These are phyloP conservation scores for Protoeuglena noctilucae DNA, from an alignment of 139 green algal species.

Conservation along the genomic window DNA sequence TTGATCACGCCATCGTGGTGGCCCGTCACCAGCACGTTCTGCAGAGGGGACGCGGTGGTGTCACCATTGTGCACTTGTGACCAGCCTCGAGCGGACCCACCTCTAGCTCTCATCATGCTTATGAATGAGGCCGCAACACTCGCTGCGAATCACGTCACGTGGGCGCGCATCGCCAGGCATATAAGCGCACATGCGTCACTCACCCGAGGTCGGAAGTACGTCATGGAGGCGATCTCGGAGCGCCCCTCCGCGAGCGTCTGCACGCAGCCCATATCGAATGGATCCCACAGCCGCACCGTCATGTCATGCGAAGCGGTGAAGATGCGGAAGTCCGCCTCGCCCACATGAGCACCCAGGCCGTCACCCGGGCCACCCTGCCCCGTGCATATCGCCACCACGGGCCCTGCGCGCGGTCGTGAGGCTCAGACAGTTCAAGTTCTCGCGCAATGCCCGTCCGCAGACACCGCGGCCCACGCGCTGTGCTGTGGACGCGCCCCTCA, in stretches of 20 bases:
- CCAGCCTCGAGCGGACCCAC: not conserved
- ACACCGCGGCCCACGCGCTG: conserved; percentile 1
- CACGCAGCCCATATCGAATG: conserved; percentile 38
- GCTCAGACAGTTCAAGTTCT: not conserved
- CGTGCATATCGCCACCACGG: not conserved
- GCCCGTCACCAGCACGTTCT: conserved; percentile 16
- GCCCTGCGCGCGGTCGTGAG: not conserved
- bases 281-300: conserved; percentile 39
- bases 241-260: conserved; percentile 23
- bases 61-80: not conserved
- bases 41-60: not conserved
- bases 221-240: conserved; percentile 35
- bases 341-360: not conserved
- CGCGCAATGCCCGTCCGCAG: not conserved
- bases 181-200: conserved; percentile 23
- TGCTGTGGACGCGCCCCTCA: no score
- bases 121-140: not conserved
- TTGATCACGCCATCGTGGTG: conserved; percentile 40
- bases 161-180: no score
- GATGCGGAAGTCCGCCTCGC: conserved; percentile 17
- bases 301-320: conserved; percentile 18
- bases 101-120: not conserved
- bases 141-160: no score
- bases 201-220: conserved; percentile 32
- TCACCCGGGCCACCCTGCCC: no score